Conservation (phyloP, 2,329 filamentous ascomycete species). For the Ophiostoma ips region DNA sequence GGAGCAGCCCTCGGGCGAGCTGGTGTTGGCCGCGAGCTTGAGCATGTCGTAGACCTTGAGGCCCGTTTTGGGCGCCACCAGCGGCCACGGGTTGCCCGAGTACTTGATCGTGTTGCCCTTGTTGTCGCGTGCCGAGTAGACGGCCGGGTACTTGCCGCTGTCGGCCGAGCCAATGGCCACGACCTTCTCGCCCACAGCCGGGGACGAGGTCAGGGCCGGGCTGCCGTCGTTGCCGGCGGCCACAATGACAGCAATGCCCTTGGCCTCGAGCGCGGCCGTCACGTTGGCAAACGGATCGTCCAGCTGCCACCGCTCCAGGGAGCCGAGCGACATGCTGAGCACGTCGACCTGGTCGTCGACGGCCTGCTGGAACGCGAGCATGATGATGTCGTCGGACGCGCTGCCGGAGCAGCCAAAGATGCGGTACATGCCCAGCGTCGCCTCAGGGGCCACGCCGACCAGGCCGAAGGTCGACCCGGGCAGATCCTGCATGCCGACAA, state of each 20-base stretch:
- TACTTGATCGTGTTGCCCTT: background rate
- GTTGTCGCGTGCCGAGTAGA: background rate
- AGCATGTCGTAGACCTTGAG: background rate
- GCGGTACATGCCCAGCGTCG: background rate
- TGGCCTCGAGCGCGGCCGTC: background rate
- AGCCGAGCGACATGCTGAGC: background rate
- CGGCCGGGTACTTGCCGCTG: background rate
- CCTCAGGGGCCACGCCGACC: background rate
- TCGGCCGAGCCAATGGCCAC: background rate
- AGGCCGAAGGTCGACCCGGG: background rate
- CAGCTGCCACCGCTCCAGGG: background rate
- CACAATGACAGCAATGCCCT: background rate
- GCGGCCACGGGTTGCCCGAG: background rate
- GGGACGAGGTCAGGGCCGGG: background rate
- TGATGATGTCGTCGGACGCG: background rate
- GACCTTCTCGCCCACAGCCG: background rate
- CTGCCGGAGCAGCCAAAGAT: background rate
- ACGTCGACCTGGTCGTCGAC: background rate
- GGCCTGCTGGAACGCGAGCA: background rate
- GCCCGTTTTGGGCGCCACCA: background rate
- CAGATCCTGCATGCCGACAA: background rate
- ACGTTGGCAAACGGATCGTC: background rate
- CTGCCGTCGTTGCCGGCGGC: background rate
- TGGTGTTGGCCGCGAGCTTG: background rate
- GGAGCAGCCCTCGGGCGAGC: background rate